These are phyloP conservation scores for Pseudonitzschia pungens DNA, from an alignment of 108 stramenopile genomes.

Conservation along the genomic window DNA sequence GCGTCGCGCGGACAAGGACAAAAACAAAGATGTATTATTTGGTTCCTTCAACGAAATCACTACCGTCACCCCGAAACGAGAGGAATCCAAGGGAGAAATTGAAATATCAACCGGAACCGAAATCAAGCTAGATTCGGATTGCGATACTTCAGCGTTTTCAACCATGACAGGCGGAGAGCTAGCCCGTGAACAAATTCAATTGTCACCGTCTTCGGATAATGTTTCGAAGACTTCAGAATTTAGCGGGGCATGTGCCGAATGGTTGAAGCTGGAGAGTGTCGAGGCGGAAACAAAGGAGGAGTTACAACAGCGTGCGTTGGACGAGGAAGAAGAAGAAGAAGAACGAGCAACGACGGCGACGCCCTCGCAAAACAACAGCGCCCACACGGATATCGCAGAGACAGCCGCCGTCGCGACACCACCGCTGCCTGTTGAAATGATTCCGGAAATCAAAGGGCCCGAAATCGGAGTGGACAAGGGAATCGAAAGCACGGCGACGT, in stretches of 20 bases:
- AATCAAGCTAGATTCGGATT: not conserved
- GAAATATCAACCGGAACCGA: not conserved
- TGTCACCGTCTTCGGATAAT: not conserved
- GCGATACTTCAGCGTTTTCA: too few species aligned
- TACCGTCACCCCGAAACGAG: not conserved
- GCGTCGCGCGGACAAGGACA: not conserved
- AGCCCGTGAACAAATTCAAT: not conserved
- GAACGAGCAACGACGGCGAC: not conserved
- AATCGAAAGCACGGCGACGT: not conserved
- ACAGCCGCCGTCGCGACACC: not conserved
- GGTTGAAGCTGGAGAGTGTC: not conserved
- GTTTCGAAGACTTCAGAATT: not conserved
- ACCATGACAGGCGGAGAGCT: not conserved
- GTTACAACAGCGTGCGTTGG: not conserved
- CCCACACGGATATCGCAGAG: not conserved
- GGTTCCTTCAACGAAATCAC: not conserved
- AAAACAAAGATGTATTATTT: not conserved
- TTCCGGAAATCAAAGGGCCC: not conserved
- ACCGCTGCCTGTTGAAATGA: not conserved
- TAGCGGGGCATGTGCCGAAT: not conserved
- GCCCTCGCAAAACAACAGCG: not conserved
- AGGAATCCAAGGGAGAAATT: not conserved
- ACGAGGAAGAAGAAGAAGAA: slow-evolving; percentile 4
- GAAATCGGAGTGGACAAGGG: not conserved
- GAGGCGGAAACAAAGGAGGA: not conserved